phyloP scores from a whole-genome alignment of 305 asterid genomes.

The Fraxinus xanthoxyloides region DNA sequence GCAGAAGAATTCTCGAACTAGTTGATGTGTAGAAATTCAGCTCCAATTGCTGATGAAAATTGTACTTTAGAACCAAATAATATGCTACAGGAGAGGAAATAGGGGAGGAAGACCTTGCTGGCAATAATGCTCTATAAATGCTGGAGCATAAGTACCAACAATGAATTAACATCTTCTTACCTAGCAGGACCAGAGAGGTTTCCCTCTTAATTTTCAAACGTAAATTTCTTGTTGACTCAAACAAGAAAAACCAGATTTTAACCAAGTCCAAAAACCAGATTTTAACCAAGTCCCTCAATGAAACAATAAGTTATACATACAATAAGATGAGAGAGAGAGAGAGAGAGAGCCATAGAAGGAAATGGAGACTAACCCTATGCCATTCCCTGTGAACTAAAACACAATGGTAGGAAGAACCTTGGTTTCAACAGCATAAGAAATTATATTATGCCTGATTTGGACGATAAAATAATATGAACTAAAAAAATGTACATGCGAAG shows the following conservation, averaged over 20 bases:
- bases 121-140: background rate
- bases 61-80: slow-evolving; percentile 12
- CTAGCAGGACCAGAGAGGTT: background rate
- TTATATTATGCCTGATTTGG: slow-evolving; percentile 1
- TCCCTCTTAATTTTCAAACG: background rate
- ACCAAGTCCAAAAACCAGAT: no score
- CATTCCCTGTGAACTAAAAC: background rate
- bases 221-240: background rate
- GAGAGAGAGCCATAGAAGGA: background rate
- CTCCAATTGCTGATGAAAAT: background rate
- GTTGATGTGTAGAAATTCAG: background rate
- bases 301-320: background rate
- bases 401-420: background rate
- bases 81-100: background rate
- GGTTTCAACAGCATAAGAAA: slow-evolving; percentile 11
- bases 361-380: background rate
- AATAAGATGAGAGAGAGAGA: background rate
- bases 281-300: no score
- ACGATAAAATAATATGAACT: slow-evolving; percentile 17
- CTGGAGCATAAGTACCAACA: background rate
- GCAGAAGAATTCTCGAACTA: background rate
- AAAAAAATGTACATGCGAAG: slow-evolving; percentile 77
- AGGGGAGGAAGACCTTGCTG: background rate
- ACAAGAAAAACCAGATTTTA: slow-evolving; percentile 3
- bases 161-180: background rate